Base-by-base conservation (phyloP, 345 rosid species). In the Heritiera fomes region DNA sequence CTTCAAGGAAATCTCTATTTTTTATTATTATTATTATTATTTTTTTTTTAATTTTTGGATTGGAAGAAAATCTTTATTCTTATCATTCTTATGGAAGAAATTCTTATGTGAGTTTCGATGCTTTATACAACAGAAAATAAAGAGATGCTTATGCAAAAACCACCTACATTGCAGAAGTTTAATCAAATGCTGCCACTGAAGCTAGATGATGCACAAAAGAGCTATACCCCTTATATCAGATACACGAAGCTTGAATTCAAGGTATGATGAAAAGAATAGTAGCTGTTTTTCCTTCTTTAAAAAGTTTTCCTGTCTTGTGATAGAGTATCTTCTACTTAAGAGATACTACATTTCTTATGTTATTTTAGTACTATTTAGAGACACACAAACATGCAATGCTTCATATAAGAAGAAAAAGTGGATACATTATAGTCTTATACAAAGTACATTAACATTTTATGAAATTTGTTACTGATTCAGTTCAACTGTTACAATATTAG, bases 161-260 rank as follows among this genome's bases (percentile, higher is more conserved):
- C 84, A 73, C 71, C 81, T n/a, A 18, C 71, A 18, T 61, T 80
- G 47, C 84, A 85, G 85, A 85, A 56, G 74, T 14, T 65, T 6
- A 43, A 64, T 53, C 34, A 50, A 12, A 53, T 80, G 81, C 73
- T 76, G 38, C 83, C 80, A 53, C 11, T 58, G 32, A 62, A 62
- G 73, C 79, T 78, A 73, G 89, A 78, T 84, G 84, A 79, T 64
- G 75, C 79, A 75, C 80, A 82, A 77, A 75, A 82, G 77, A 90
- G 92, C 83, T 86, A 88, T 83, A 95, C 95, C 52, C 98, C 95
- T 77, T 87, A 80, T 80, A 91, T 94, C 73, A 96, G 90, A 79
- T 96, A 90, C 82, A 89, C 90, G 72, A 96, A 92, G 87, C 99
- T 96, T 80, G 97, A 89, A 83, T 96, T 96, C 87, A 88, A 89